These are phyloP conservation scores for Botryotinia calthae DNA, from an alignment of 2,329 filamentous ascomycete species.

Conservation along the genomic window DNA sequence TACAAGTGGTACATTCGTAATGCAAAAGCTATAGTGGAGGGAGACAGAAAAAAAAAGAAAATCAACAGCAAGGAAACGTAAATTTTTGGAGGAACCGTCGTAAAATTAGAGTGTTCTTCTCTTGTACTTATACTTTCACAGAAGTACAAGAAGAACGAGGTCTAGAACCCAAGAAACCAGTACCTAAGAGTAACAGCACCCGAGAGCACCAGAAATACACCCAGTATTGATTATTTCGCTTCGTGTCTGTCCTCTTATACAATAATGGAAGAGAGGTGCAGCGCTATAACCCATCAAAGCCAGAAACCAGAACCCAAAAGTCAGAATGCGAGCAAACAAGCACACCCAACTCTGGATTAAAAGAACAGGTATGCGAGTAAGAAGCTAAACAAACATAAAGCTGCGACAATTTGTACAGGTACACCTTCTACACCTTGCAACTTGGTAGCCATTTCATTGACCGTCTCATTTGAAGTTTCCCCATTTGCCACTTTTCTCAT, in stretches of 20 bases:
- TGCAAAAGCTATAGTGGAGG: not conserved
- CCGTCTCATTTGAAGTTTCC: constrained; percentile 49
- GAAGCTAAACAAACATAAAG: constrained; percentile 85
- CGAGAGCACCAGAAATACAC: not conserved
- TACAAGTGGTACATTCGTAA: constrained; percentile 10
- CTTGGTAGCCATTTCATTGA: constrained; percentile 52
- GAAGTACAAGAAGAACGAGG: not conserved
- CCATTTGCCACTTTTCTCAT: constrained; percentile 69
- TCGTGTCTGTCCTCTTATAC: constrained; percentile 6
- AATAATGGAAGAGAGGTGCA: constrained; percentile 5
- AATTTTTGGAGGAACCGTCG: not conserved
- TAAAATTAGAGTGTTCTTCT: constrained; percentile 1
- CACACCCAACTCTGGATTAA: constrained; percentile 48
- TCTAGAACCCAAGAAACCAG: constrained; percentile 12
- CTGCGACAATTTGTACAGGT: constrained; percentile 78
- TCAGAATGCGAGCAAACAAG: constrained; percentile 1
- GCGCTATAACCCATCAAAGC: constrained; percentile 8
- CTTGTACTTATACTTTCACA: not conserved
- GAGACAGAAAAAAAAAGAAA: not conserved
- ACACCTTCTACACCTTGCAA: constrained; percentile 62
- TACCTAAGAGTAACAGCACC: constrained; percentile 6
- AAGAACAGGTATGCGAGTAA: constrained; percentile 96
- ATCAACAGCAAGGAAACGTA: not conserved
- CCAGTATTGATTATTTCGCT: constrained; percentile 3
- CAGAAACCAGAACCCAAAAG: constrained; percentile 7